Evolutionary conservation across 1,139 yeast species (phyloP).

Genomic region (Pichia norvegensis): DNA sequence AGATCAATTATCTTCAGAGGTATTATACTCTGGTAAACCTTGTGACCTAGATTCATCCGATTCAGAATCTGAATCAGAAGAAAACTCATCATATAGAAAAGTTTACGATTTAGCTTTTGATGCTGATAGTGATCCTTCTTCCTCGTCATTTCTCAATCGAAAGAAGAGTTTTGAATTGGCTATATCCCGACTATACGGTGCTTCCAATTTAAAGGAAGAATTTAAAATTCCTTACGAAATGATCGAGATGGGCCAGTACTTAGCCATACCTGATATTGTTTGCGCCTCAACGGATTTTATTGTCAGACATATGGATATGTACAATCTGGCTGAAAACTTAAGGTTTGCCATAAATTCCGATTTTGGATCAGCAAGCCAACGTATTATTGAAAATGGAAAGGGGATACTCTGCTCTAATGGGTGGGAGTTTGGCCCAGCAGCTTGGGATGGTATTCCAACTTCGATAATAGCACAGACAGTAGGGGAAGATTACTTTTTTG

Average conservation of each 20-base stretch:
- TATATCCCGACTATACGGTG: slow-evolving; percentile 39
- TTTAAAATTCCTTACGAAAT: slow-evolving; percentile 27
- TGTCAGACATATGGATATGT: slow-evolving; percentile 29
- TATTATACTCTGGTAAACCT: neutral
- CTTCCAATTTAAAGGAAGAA: slow-evolving; percentile 29
- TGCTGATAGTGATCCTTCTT: slow-evolving; percentile 21
- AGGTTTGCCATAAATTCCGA: slow-evolving; percentile 35
- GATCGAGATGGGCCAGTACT: slow-evolving; percentile 42
- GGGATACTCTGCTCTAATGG: slow-evolving; percentile 41
- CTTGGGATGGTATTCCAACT: slow-evolving; percentile 41
- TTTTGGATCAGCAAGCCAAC: slow-evolving; percentile 39
- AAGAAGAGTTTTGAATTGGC: slow-evolving; percentile 40
- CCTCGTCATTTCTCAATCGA: slow-evolving; percentile 16
- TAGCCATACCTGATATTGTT: slow-evolving; percentile 39
- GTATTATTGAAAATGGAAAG: slow-evolving; percentile 38
- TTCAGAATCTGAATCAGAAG: slow-evolving; percentile 4
- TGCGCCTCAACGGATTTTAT: slow-evolving; percentile 36
- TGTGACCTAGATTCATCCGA: neutral
- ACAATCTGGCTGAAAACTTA: slow-evolving; percentile 32
- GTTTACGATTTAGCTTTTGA: slow-evolving; percentile 32
- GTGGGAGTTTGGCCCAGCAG: slow-evolving; percentile 35
- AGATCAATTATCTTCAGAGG: neutral
- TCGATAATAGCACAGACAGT: slow-evolving; percentile 37
- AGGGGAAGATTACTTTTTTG: slow-evolving; percentile 42
- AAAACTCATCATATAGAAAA: slow-evolving; percentile 5